These are phyloP conservation scores for Penicillium sp. DNA, from an alignment of 2,329 filamentous ascomycete species.

Conservation along the genomic window DNA sequence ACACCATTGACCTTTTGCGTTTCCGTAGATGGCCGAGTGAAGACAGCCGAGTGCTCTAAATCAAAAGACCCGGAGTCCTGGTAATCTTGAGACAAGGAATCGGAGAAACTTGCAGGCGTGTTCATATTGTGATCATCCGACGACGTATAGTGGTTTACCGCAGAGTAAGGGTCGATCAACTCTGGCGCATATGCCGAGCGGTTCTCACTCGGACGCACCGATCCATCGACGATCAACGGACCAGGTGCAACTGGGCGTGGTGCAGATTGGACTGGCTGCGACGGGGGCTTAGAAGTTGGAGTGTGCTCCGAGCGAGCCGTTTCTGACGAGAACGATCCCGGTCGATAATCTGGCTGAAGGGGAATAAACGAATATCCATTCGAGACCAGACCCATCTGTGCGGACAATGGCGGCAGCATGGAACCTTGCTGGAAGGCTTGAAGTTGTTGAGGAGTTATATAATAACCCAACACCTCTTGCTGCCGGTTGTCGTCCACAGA, in stretches of 20 bases:
- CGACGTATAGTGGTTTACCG: conserved; percentile 43
- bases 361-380: conserved; percentile 39
- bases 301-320: conserved; percentile 28
- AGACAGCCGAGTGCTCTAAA: conserved; percentile 33
- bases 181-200: conserved; percentile 36
- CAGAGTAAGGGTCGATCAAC: conserved; percentile 37
- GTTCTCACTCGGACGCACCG: conserved; percentile 42
- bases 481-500: conserved; percentile 41
- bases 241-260: conserved; percentile 36
- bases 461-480: conserved; percentile 50
- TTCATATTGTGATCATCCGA: conserved; percentile 41
- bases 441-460: conserved; percentile 46
- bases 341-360: conserved; percentile 37
- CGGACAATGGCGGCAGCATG: conserved; percentile 40
- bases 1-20: conserved; percentile 17
- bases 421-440: conserved; percentile 43
- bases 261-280: conserved; percentile 19
- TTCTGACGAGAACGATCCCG: conserved; percentile 29
- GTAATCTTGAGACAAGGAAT: conserved; percentile 41
- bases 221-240: conserved; percentile 51
- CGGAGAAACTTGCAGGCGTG: conserved; percentile 40
- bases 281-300: conserved; percentile 20
- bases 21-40: conserved; percentile 30
- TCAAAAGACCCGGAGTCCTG: conserved; percentile 40
- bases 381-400: conserved; percentile 40